Conservation (phyloP, 768 basidiomycete genomes). For the Naematelia aurantialba region DNA sequence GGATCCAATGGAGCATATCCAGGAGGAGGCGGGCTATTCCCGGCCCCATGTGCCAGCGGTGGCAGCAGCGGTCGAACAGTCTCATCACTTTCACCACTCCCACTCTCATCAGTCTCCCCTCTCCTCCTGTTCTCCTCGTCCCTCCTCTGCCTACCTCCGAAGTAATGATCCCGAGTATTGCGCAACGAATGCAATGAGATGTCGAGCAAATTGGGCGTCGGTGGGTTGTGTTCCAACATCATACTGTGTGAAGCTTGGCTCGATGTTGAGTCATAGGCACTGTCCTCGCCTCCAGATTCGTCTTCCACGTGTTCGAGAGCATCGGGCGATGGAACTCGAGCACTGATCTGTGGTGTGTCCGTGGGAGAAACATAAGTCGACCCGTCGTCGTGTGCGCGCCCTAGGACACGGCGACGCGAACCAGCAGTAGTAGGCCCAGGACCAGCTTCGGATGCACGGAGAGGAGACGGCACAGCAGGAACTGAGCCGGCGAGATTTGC, state of each 20-base stretch:
- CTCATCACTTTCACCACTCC: constrained; percentile 34
- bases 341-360: constrained; percentile 24
- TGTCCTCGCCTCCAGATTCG: constrained; percentile 20
- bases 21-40: constrained; percentile 44
- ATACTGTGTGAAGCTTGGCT: constrained; percentile 16
- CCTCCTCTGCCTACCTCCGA: constrained; percentile 29
- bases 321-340: constrained; percentile 22
- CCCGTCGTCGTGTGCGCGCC: constrained; percentile 7
- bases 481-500: constrained; percentile 24
- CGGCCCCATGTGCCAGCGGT: constrained; percentile 2
- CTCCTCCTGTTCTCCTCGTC: constrained; percentile 15
- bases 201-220: constrained; percentile 53
- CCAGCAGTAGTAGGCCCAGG: constrained; percentile 34
- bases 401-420: constrained; percentile 27
- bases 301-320: constrained; percentile 20
- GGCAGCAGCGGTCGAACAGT: constrained; percentile 27
- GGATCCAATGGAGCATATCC: constrained; percentile 48
- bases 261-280: constrained; percentile 10
- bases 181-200: constrained; percentile 52
- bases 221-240: constrained; percentile 51
- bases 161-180: constrained; percentile 33
- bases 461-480: constrained; percentile 24
- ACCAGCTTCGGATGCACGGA: constrained; percentile 32
- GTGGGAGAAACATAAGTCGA: constrained; percentile 31
- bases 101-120: constrained; percentile 25